phyloP scores from a whole-genome alignment of 1,139 yeast species.

The Yamadazyma siamensis region DNA sequence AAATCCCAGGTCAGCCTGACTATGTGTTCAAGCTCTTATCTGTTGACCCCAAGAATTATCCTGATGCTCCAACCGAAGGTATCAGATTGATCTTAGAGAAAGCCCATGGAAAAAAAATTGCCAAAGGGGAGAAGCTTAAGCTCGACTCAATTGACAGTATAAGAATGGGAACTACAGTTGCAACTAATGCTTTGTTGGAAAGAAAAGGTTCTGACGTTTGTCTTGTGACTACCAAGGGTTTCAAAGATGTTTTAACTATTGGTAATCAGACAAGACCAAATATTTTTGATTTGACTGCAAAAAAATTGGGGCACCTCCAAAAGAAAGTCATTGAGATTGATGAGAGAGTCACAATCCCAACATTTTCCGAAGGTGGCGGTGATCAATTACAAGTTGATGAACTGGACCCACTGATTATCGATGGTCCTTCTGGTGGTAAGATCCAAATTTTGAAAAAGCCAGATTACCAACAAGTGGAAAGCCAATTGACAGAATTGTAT shows the following conservation, averaged over 20 bases:
- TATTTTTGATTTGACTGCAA: conserved; percentile 59
- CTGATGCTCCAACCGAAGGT: conserved; percentile 20
- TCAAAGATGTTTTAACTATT: conserved; percentile 57
- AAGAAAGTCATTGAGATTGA: conserved; percentile 52
- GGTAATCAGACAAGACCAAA: conserved; percentile 77
- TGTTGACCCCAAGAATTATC: conserved; percentile 18
- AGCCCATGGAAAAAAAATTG: conserved; percentile 10
- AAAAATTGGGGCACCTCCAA: conserved; percentile 55
- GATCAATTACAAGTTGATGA: conserved; percentile 18
- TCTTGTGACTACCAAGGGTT: conserved; percentile 59
- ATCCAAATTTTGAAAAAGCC: conserved; percentile 31
- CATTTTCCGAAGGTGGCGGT: conserved; percentile 43
- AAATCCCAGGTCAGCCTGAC: conserved; percentile 12
- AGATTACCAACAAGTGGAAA: conserved; percentile 22
- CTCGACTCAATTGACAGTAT: conserved; percentile 44
- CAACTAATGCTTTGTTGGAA: conserved; percentile 70
- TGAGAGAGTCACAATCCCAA: conserved; percentile 40
- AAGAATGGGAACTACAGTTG: conserved; percentile 79
- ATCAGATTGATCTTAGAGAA: conserved; percentile 17
- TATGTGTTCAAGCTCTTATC: conserved; percentile 17
- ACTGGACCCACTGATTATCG: conserved; percentile 22
- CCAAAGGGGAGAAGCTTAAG: conserved; percentile 14
- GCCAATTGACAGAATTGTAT: conserved; percentile 23
- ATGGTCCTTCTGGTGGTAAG: conserved; percentile 37
- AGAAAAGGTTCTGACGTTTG: conserved; percentile 69